These are phyloP conservation scores for Skeletonema grethae DNA, from an alignment of 108 stramenopile genomes.

Conservation along the genomic window DNA sequence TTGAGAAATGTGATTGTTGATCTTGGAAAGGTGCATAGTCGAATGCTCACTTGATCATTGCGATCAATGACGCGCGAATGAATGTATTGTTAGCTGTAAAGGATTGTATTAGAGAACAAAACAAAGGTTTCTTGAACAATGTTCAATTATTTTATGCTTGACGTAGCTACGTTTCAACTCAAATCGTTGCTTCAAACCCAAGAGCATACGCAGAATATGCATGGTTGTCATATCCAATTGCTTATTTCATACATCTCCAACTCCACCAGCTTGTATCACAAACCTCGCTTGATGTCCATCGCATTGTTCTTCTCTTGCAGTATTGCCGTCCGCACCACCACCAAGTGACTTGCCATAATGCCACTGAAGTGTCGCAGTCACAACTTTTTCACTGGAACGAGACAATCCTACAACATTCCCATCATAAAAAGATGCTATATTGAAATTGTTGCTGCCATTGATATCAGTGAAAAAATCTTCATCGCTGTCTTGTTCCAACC, in stretches of 20 bases:
- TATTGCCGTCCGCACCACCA: not conserved
- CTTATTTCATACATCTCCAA: slow-evolving; percentile 15
- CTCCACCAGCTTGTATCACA: slow-evolving; percentile 24
- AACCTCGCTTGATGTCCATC: not conserved
- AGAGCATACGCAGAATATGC: too few relatives aligned
- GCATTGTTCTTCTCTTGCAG: not conserved
- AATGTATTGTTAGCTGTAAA: not conserved
- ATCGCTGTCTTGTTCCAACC: slow-evolving; percentile 26
- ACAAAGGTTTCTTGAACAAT: not conserved
- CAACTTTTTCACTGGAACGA: slow-evolving; percentile 20
- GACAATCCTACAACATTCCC: slow-evolving; percentile 18
- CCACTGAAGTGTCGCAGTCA: slow-evolving; percentile 31
- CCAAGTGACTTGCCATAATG: slow-evolving; percentile 41
- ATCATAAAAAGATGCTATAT: slow-evolving; percentile 6
- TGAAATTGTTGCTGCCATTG: not conserved
- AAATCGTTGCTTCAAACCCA: not conserved
- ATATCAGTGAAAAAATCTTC: not conserved
- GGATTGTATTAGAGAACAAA: not conserved
- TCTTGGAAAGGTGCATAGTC: not conserved
- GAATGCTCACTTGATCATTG: not conserved
- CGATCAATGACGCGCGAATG: not conserved
- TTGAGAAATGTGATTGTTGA: not conserved
- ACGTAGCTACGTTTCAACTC: not conserved
- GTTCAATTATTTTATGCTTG: not conserved
- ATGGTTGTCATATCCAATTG: not conserved